Evolutionary conservation across 352 stramenopile species (phyloP), one percentile per base, ranked within the genome.

Genomic region (Plasmopara viticola): DNA sequence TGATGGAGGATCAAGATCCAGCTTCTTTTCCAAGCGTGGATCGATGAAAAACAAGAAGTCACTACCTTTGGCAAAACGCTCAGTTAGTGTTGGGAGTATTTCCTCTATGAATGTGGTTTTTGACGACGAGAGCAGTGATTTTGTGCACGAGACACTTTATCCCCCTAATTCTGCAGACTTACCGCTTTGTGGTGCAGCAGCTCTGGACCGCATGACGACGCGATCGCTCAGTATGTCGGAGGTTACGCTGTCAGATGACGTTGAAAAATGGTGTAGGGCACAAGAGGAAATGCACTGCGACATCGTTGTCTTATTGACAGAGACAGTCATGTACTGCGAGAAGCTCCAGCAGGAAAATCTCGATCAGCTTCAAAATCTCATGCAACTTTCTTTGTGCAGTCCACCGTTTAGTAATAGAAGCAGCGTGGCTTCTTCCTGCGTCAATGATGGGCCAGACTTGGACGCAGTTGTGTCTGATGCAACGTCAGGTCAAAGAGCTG

Each of bases 271-370:
- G 67, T 86, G 77, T 53, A 78, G 76, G 40, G 77, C 88, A 47
- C 82, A 93, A 55, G 82, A 93, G 51, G 82, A 90, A 50, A 89
- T 93, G 82, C 82, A 93, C 63, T 87, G 73, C 51, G 77, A 77
- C 25, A 76, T 90, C 41, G 78, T 93, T 44, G 64, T 90, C 55
- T 61, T 93, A 46, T 53, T 93, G 6, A 93, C 82, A 5, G 82
- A 93, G 61, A 93, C 82, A 4, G 70, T 90, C 41, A 67, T 89
- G 67, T 73, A 78, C 28, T 93, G 82, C 53, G 82, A 93, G 60
- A 76, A 73, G 33, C 57, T 93, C 7, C 78, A 93, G 60, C 79
- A 90, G 61, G 77, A 93, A 53, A 84, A 87, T 41, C 48, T 90
- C 34, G 82, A 93, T 53, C 78, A 93, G 55, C 68, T 93, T n/a